Percentiles rank a stretch among this genome's conserved stretches.
Evolutionary conservation across 2,329 filamentous ascomycete genomes (phyloP).

Genomic region (Sarocladium oryzae): DNA sequence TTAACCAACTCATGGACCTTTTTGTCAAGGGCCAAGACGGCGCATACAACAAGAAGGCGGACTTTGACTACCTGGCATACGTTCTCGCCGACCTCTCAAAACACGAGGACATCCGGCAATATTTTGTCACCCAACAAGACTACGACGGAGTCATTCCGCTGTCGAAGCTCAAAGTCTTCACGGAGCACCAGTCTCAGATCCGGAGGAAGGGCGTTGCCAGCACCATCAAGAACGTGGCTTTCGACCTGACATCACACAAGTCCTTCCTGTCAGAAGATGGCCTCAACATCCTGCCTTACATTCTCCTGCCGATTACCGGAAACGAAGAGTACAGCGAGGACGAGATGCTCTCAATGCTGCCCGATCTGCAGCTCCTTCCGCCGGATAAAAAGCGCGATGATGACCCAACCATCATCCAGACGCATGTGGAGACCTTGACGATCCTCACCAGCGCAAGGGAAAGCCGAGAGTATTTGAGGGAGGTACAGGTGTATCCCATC

Average conservation of each 20-base stretch:
- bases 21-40: constrained; percentile 89
- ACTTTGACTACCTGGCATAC: constrained; percentile 91
- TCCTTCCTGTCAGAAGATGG: constrained; percentile 64
- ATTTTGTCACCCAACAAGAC: constrained; percentile 66
- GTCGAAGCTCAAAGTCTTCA: constrained; percentile 90
- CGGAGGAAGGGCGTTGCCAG: constrained; percentile 90
- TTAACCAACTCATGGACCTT: constrained; percentile 90
- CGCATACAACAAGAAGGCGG: constrained; percentile 73
- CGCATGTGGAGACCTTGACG: constrained; percentile 82
- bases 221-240: constrained; percentile 90
- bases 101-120: constrained; percentile 64
- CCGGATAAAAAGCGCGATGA: constrained; percentile 82
- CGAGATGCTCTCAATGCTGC: constrained; percentile 78
- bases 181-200: constrained; percentile 77
- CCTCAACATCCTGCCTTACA: constrained; percentile 79
- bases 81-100: constrained; percentile 90
- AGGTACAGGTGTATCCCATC: constrained; percentile 80
- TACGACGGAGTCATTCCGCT: constrained; percentile 84
- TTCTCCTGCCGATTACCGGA: constrained; percentile 82
- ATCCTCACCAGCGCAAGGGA: constrained; percentile 72
- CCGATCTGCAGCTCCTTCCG: constrained; percentile 82
- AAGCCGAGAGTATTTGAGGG: constrained; percentile 67
- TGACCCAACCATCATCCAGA: constrained; percentile 70
- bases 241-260: constrained; percentile 69
- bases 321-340: constrained; percentile 84